Evolutionary conservation across 345 rosid species (phyloP).

Genomic region (Brassica carinata): DNA sequence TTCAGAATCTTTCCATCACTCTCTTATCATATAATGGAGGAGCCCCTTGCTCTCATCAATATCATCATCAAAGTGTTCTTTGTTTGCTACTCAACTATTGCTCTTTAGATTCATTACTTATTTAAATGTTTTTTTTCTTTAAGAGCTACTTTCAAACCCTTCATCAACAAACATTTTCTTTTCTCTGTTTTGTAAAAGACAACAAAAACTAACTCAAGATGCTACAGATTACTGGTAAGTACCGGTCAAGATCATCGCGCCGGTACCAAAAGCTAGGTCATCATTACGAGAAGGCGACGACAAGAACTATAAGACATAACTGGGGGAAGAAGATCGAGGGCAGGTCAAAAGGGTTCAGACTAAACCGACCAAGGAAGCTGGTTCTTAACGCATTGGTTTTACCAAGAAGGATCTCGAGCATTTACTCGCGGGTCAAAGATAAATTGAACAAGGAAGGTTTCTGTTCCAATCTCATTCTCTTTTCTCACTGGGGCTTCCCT

Average conservation of each 20-base stretch:
- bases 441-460: conserved; percentile 52
- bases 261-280: conserved; percentile 49
- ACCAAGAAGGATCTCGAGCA: conserved; percentile 43
- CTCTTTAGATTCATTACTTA: conserved; percentile 12
- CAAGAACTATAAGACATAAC: conserved; percentile 38
- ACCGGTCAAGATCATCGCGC: conserved; percentile 19
- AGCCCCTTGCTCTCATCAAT: conserved; percentile 20
- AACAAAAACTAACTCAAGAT: conserved; percentile 22
- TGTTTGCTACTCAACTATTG: conserved; percentile 25
- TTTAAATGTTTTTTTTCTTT: background rate
- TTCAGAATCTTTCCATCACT: conserved; percentile 30
- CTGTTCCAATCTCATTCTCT: conserved; percentile 52
- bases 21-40: conserved; percentile 31
- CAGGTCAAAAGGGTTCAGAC: conserved; percentile 52
- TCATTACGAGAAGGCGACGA: conserved; percentile 29
- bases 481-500: conserved; percentile 68
- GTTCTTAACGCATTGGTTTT: conserved; percentile 47
- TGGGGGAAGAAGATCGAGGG: conserved; percentile 42
- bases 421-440: conserved; percentile 42
- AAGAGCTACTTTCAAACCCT: background rate
- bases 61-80: conserved; percentile 34
- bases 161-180: conserved; percentile 3
- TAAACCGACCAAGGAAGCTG: conserved; percentile 53
- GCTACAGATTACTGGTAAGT: conserved; percentile 25
- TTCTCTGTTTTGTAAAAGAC: background rate